Evolutionary conservation across 768 basidiomycete species (phyloP).

Genomic region (Lactarius indigo): DNA sequence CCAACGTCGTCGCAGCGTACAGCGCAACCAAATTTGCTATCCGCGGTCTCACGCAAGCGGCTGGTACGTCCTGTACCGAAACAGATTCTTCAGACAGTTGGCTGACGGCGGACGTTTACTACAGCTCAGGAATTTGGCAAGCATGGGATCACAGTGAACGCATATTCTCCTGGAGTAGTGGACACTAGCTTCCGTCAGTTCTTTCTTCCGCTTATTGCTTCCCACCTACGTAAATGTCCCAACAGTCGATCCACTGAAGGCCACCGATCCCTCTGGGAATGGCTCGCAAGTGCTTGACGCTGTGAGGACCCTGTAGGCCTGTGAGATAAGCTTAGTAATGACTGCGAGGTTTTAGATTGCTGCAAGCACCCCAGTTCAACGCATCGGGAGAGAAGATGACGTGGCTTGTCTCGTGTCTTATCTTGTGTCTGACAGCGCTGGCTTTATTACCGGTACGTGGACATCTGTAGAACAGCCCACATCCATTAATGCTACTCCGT

Average conservation of each 20-base stretch:
- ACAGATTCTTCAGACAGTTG: neutral
- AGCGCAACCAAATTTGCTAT: conserved; percentile 27
- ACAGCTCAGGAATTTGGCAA: conserved; percentile 25
- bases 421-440: conserved; percentile 22
- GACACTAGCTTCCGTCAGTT: conserved; percentile 24
- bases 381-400: conserved; percentile 16
- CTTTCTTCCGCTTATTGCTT: neutral
- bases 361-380: neutral
- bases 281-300: neutral
- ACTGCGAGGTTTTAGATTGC: neutral
- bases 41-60: conserved; percentile 26
- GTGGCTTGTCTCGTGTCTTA: conserved; percentile 27
- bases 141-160: conserved; percentile 28
- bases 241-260: neutral
- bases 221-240: neutral
- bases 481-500: neutral
- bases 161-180: conserved; percentile 27
- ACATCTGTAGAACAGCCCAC: neutral
- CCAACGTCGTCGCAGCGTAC: conserved; percentile 4
- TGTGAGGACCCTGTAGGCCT: neutral
- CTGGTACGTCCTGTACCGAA: conserved; percentile 4
- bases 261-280: neutral
- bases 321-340: no score
- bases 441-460: conserved; percentile 25
- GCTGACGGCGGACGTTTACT: neutral